phyloP scores from a whole-genome alignment of 1,284 basidiomycete genomes.

The Sphaerobolus stellatus region DNA sequence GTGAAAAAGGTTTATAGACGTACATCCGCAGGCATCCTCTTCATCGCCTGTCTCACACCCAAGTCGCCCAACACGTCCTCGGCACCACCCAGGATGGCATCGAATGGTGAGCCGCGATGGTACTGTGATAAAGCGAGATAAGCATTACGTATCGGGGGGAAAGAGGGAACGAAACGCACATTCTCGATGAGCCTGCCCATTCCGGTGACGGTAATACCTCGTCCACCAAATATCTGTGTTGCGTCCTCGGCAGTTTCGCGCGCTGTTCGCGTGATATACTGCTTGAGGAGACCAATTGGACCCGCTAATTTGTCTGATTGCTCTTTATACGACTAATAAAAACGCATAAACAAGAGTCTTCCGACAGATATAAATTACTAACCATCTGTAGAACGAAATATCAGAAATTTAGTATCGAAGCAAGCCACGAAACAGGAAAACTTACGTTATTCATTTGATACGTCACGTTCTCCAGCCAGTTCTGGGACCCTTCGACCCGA shows the following conservation, averaged over 20 bases:
- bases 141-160: neutral
- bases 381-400: conserved; percentile 9
- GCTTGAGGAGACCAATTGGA: conserved; percentile 69
- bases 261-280: conserved; percentile 66
- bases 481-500: conserved; percentile 79
- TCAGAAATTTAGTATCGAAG: neutral
- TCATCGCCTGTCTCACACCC: conserved; percentile 66
- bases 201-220: conserved; percentile 59
- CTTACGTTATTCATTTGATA: conserved; percentile 79
- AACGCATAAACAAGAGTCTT: neutral
- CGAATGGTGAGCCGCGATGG: conserved; percentile 40
- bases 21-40: conserved; percentile 58
- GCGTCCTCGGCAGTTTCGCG: conserved; percentile 74
- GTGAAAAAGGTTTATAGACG: conserved; percentile 36
- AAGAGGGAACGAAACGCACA: conserved; percentile 35
- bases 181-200: conserved; percentile 67
- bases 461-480: conserved; percentile 88
- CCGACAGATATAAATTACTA: neutral
- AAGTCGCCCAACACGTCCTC: conserved; percentile 67
- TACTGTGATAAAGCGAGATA: conserved; percentile 29
- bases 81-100: conserved; percentile 58
- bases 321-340: conserved; percentile 14
- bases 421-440: neutral
- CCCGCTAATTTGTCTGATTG: conserved; percentile 54
- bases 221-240: conserved; percentile 62